Base-by-base conservation (phyloP, 495 filamentous ascomycete species). In the Aspergillus homomorphus region DNA sequence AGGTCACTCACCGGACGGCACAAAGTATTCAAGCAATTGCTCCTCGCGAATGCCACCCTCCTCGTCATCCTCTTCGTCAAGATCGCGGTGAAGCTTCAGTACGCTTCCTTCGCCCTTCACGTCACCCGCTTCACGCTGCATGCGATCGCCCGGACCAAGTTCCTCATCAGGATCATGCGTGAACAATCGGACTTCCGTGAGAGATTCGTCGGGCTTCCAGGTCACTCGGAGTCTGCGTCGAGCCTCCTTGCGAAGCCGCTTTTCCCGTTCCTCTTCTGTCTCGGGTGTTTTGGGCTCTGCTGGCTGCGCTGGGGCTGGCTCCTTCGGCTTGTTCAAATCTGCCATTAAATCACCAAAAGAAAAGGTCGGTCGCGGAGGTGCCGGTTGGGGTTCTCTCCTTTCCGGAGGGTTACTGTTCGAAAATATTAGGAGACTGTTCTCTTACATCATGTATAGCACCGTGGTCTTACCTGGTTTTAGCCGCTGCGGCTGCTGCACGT, bases 151-250 rank as follows among this genome's bases (percentile, higher is more conserved):
- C 9, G 85, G 86, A n/a, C 86, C 86, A 57, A 86, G 75, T 55
- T 94, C 89, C 67, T 95, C 90, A 21, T 91, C 89, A 2, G 87
- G 88, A 56, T 93, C 86, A 57, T 91, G 89, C 23, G 83, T 85
- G 66, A 96, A 93, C 20, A 87, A 75, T 45, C 86, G 80, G 38
- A 94, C 73, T 62, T 91, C 76, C 1, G 86, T 86, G 6, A 96
- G 79, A n/a, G 80, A 77, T 28, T 86, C 79, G 54, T 89, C 90
- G 0, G 86, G 80, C 67, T 88, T 92, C 79, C 80, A 96, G 61
- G 67, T 82, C 54, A 86, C 90, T 51, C 82, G 83, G 30, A 90
- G 74, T 57, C 87, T 85, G 12, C 90, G 82, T 38, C 91, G 82
- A 26, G 82, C 79, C 67, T 96, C 91, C 62, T 92, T 96, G 30